These are phyloP conservation scores for Punica granatum DNA, from an alignment of 345 rosid species.

Conservation along the genomic window DNA sequence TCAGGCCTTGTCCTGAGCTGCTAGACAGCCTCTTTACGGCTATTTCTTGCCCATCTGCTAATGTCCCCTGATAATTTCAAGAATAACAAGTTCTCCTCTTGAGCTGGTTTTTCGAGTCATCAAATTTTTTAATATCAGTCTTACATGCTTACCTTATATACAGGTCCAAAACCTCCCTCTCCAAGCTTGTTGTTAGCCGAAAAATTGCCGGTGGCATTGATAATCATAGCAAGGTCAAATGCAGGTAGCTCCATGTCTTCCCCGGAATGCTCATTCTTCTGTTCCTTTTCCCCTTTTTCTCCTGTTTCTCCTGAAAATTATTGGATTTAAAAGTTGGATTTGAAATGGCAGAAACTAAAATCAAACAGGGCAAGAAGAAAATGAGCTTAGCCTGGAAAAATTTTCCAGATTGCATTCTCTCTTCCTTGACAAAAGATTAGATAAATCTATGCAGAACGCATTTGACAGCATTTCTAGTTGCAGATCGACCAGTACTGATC, in stretches of 20 bases:
- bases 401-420: too few relatives aligned
- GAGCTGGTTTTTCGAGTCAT: not conserved
- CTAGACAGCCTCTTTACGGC: conserved; percentile 43
- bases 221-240: conserved; percentile 12
- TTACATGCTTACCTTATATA: conserved; percentile 13
- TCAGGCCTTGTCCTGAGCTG: conserved; percentile 35
- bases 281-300: not conserved
- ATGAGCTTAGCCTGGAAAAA: too few relatives aligned
- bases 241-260: conserved; percentile 18
- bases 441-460: not conserved
- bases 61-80: conserved; percentile 23
- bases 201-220: conserved; percentile 25
- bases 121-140: not conserved
- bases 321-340: not conserved
- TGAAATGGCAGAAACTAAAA: too few relatives aligned
- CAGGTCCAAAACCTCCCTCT: conserved; percentile 41
- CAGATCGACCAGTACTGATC: not conserved
- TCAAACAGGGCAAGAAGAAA: too few relatives aligned
- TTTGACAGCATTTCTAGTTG: not conserved
- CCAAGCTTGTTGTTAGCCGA: conserved; percentile 25
- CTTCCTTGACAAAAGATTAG: too few relatives aligned
- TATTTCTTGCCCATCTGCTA: conserved; percentile 32
- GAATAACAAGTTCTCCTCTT: not conserved
- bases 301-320: not conserved
- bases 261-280: conserved; percentile 4